Percentiles rank a stretch among this genome's conserved stretches.
Conservation (phyloP, 192 early-diverging fungal genomes). For the Entrophospora sp. region DNA sequence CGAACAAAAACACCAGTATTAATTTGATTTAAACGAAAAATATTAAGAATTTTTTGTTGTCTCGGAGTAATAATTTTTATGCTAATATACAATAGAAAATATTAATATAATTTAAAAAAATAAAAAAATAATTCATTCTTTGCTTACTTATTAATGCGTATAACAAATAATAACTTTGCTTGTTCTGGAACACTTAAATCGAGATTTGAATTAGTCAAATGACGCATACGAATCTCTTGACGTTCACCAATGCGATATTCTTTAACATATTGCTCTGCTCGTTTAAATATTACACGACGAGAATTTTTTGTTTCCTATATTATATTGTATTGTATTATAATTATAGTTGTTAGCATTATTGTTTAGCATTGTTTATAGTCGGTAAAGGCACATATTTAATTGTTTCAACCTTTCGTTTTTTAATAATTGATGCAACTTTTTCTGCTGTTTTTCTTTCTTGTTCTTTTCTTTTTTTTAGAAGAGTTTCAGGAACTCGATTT, state of each 20-base stretch:
- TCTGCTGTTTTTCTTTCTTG: conserved; percentile 63
- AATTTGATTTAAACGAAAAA: conserved; percentile 98
- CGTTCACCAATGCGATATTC: conserved; percentile 90
- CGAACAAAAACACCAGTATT: conserved; percentile 97
- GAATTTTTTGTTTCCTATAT: conserved; percentile 57
- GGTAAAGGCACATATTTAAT: neutral
- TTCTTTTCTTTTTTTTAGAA: conserved; percentile 79
- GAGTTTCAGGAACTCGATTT: conserved; percentile 76
- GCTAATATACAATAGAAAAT: conserved; percentile 33
- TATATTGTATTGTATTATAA: conserved; percentile 40
- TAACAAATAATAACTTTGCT: conserved; percentile 94
- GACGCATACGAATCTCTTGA: conserved; percentile 83
- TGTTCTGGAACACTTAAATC: conserved; percentile 93
- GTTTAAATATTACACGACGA: conserved; percentile 98
- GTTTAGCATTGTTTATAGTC: conserved; percentile 27
- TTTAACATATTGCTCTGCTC: conserved; percentile 96
- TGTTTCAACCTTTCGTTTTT: conserved; percentile 38
- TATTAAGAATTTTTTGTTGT: conserved; percentile 98
- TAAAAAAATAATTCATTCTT: no score
- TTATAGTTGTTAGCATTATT: conserved; percentile 28
- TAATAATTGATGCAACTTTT: conserved; percentile 42
- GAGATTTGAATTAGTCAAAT: conserved; percentile 83
- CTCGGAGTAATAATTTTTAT: conserved; percentile 99
- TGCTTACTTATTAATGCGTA: conserved; percentile 84
- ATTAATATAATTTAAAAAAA: no score